Evolutionary conservation across 768 basidiomycete species (phyloP), one percentile per base, ranked within the genome.

Genomic region (Hygrocybe coccinea): DNA sequence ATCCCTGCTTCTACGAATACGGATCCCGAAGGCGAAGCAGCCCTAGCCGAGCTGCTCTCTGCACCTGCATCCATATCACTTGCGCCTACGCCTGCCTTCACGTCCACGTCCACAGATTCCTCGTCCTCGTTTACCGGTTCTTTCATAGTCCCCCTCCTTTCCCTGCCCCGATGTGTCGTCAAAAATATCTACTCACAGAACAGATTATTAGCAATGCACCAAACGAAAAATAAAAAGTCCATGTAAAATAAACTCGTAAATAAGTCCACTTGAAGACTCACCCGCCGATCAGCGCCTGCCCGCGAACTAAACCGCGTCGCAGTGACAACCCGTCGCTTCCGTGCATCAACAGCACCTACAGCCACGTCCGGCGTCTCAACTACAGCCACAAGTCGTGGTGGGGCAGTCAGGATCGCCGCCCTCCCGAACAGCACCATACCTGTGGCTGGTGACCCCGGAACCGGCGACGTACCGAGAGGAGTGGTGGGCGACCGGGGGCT

Each of bases 291-390:
- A 22, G 92, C 90, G 2, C 91, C 93, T 5, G 79, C 73, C 54
- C 93, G 76, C 21, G 88, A 85, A 66, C 91, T 92, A 65, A 94
- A 95, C 57, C 92, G 74, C 15, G 91, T 95, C 6, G 89, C 88
- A 52, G 90, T 92, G 12, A 91, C 86, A 1, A 94, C 89, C 47
- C 92, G 74, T 61, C 87, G 76, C 77, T 93, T 91, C 67, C 79
- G 75, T 15, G 89, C 83, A 68, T 95, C 92, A 8, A 93, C 88
- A 21, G 91, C 89, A 8, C 92, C 92, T 36, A 91, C 83, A n/a
- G 85, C 91, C 8, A 92, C 85, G 65, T 93, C 92, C 0, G 91
- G 89, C 9, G 89, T 92, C 68, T 89, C 89, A 15, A 94, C 86
- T 29, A 93, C 73, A 3, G 86, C 89, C 15, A 94, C 80, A 25